phyloP scores from a whole-genome alignment of 148 eudicot species.

The Diospyros lotus region DNA sequence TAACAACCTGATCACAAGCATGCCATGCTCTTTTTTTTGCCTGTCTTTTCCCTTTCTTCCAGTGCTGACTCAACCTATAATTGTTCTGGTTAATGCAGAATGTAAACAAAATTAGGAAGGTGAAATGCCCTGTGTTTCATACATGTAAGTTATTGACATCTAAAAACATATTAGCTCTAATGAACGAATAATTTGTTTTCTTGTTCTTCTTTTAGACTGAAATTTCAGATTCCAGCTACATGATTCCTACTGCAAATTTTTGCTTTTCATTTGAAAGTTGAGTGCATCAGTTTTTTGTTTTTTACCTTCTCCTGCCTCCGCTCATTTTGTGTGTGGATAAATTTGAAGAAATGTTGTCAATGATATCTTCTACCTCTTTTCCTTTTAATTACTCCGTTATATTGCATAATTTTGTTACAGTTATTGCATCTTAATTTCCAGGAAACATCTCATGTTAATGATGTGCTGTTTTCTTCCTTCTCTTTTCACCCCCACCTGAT shows the following conservation, averaged over 20 bases:
- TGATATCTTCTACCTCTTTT: background rate
- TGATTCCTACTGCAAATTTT: background rate
- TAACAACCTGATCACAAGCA: background rate
- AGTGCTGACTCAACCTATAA: constrained; percentile 9
- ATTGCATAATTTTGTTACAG: background rate
- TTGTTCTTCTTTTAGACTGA: background rate
- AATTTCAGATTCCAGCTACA: background rate
- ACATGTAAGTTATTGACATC: constrained; percentile 66
- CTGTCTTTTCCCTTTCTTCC: background rate
- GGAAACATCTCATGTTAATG: background rate
- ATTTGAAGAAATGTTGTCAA: too few species aligned
- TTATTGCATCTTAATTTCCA: background rate
- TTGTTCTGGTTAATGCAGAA: constrained; percentile 55
- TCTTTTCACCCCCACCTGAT: background rate
- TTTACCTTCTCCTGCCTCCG: too few species aligned
- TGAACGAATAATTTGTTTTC: background rate
- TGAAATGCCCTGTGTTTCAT: constrained; percentile 93
- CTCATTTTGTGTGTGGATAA: too few species aligned
- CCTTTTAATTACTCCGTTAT: background rate
- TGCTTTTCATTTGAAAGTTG: too few species aligned
- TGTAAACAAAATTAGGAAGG: constrained; percentile 51
- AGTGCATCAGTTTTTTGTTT: too few species aligned
- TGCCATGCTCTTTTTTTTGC: background rate
- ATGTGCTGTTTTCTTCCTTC: background rate
- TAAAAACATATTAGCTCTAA: background rate